These are phyloP conservation scores for Paraconiothyrium brasiliense DNA, from an alignment of 2,329 filamentous ascomycete genomes.

Conservation along the genomic window DNA sequence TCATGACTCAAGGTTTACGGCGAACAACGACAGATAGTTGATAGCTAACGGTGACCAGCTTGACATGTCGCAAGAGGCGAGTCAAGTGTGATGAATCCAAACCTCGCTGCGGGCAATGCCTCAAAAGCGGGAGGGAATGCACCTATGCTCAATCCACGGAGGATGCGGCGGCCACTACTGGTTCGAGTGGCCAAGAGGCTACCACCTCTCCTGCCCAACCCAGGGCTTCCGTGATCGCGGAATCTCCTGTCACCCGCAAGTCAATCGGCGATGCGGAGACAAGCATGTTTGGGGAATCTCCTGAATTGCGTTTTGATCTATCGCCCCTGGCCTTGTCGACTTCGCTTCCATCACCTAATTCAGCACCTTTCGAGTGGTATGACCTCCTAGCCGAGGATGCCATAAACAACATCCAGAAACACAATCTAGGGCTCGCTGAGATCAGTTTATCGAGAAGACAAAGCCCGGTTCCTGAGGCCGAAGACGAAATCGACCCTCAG, in stretches of 20 bases:
- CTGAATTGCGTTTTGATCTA: conserved; percentile 43
- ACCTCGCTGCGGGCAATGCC: conserved; percentile 56
- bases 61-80: conserved; percentile 58
- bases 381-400: conserved; percentile 58
- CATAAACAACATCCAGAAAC: conserved; percentile 47
- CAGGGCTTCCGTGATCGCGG: conserved; percentile 3
- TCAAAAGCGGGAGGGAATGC: conserved; percentile 56
- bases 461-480: conserved; percentile 32
- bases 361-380: conserved; percentile 60
- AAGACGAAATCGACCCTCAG: conserved; percentile 26
- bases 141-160: conserved; percentile 44
- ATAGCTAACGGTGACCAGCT: conserved; percentile 38
- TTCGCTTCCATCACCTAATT: conserved; percentile 52
- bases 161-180: conserved; percentile 15
- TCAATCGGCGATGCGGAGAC: conserved; percentile 33
- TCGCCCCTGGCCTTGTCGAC: conserved; percentile 40
- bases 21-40: not conserved
- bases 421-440: conserved; percentile 44
- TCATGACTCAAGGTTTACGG: not conserved
- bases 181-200: conserved; percentile 25
- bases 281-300: conserved; percentile 34
- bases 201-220: conserved; percentile 28
- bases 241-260: conserved; percentile 32
- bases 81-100: conserved; percentile 63
- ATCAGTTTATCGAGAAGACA: conserved; percentile 36